These are phyloP conservation scores for Nidularia pulvinata DNA, from an alignment of 768 basidiomycete species.

Conservation along the genomic window DNA sequence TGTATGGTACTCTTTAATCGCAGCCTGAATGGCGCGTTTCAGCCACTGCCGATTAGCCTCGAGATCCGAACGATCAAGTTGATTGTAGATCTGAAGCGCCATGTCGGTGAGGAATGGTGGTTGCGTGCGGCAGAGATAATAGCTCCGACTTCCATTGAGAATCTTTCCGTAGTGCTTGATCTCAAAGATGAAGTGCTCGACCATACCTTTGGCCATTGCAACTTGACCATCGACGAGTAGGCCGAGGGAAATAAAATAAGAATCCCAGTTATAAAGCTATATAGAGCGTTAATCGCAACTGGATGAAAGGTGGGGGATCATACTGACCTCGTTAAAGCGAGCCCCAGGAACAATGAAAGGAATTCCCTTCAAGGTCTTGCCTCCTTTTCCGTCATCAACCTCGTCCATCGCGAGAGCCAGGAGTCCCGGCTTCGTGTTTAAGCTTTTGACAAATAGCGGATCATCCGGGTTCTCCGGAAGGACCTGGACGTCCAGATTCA, in stretches of 20 bases:
- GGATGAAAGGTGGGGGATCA: not conserved
- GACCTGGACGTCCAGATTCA: constrained; percentile 91
- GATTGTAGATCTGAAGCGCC: constrained; percentile 97
- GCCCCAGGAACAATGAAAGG: constrained; percentile 98
- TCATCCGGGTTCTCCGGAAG: constrained; percentile 89
- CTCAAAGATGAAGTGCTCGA: constrained; percentile 99
- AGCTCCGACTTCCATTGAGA: constrained; percentile 93
- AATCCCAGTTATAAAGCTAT: constrained; percentile 94
- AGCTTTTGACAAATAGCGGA: constrained; percentile 84
- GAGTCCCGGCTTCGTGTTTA: constrained; percentile 94
- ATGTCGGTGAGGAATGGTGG: constrained; percentile 99
- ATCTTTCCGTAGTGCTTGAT: constrained; percentile 98
- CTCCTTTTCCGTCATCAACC: constrained; percentile 76
- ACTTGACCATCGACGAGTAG: constrained; percentile 94
- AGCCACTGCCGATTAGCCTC: constrained; percentile 88
- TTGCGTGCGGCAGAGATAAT: constrained; percentile 95
- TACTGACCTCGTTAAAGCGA: constrained; percentile 85
- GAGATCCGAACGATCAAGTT: constrained; percentile 83
- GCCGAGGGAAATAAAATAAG: constrained; percentile 92
- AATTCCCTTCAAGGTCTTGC: constrained; percentile 85
- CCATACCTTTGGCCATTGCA: constrained; percentile 95
- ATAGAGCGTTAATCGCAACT: not conserved
- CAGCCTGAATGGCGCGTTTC: constrained; percentile 94
- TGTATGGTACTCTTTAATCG: constrained; percentile 98
- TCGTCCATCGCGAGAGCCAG: constrained; percentile 96